These are phyloP conservation scores for Aspergillus carlsbadensis DNA, from an alignment of 495 filamentous ascomycete species.

Conservation along the genomic window DNA sequence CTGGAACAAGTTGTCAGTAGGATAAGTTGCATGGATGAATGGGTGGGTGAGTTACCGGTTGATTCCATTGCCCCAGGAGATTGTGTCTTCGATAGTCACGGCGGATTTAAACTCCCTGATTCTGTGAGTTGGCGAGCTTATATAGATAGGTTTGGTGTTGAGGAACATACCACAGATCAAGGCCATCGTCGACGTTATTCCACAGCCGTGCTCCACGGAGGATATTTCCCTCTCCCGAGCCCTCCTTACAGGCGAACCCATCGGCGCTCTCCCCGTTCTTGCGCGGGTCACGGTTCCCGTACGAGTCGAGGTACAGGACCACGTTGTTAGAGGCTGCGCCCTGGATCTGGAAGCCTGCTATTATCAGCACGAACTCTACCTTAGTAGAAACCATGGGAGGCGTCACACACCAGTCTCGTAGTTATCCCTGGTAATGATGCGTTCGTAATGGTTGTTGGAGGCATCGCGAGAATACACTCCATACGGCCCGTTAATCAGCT, in stretches of 20 bases:
- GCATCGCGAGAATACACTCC: constrained; percentile 19
- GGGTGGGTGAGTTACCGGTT: constrained; percentile 14
- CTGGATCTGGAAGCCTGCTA: constrained; percentile 19
- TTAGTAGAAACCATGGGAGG: neutral
- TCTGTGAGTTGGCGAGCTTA: neutral
- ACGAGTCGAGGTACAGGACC: constrained; percentile 21
- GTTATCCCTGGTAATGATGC: constrained; percentile 17
- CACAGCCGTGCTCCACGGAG: constrained; percentile 19
- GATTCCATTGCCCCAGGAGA: constrained; percentile 20
- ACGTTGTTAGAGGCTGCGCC: constrained; percentile 19
- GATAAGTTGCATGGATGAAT: neutral
- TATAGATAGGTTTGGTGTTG: neutral
- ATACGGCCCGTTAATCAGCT: constrained; percentile 21
- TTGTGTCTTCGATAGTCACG: constrained; percentile 23
- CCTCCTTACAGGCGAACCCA: constrained; percentile 23
- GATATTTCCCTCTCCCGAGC: constrained; percentile 18
- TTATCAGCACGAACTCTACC: neutral
- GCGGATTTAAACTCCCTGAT: constrained; percentile 22
- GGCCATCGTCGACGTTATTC: constrained; percentile 22
- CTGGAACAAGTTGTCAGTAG: neutral
- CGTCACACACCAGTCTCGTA: constrained; percentile 16
- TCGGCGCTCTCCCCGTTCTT: constrained; percentile 24
- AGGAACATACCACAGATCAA: constrained; percentile 17
- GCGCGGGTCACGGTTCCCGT: constrained; percentile 20
- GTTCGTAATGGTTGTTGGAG: constrained; percentile 23